phyloP scores from a whole-genome alignment of 306 rosid species.

The Purshia tridentata region DNA sequence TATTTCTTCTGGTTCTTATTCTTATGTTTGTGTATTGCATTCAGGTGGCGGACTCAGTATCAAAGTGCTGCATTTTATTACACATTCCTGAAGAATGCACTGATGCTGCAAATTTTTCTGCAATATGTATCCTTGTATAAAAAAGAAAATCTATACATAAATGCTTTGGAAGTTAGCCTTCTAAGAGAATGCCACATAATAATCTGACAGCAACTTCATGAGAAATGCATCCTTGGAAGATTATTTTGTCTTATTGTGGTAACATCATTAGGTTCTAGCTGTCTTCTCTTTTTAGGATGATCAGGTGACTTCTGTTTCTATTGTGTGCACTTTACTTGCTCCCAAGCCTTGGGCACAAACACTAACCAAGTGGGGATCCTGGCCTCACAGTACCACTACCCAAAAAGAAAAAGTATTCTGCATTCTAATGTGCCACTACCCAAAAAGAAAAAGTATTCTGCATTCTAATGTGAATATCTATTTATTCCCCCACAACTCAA shows the following conservation, averaged over 20 bases:
- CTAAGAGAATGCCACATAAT: not conserved
- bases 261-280: not conserved
- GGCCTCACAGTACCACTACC: not conserved
- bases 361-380: not conserved
- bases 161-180: not conserved
- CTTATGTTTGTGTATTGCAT: constrained; percentile 6
- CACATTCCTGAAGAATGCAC: constrained; percentile 45
- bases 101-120: constrained; percentile 49
- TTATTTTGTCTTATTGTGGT: not conserved
- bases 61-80: constrained; percentile 49
- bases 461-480: not conserved
- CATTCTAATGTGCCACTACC: not conserved
- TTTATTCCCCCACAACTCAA: not conserved
- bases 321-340: not conserved
- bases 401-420: not conserved
- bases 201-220: not conserved
- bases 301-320: not conserved
- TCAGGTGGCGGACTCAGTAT: constrained; percentile 50
- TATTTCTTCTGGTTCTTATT: not conserved
- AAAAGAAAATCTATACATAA: not conserved
- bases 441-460: not conserved
- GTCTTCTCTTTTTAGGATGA: not conserved
- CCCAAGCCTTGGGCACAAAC: not conserved
- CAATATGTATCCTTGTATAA: constrained; percentile 53
- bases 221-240: not conserved